Conservation (phyloP, 768 basidiomycete genomes). For the Hericium erinaceus region DNA sequence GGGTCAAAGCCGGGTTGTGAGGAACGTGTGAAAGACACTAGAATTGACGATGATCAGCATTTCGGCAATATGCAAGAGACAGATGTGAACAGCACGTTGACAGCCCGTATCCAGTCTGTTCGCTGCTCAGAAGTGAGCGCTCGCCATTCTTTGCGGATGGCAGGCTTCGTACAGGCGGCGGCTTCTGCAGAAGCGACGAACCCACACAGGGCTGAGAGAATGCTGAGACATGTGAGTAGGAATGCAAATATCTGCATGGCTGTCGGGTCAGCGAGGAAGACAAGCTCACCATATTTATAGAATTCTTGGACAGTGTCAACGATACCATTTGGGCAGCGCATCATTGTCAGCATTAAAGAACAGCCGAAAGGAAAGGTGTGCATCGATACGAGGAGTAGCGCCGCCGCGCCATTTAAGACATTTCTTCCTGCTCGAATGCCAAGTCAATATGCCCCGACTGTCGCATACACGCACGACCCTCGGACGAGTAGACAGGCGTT, state of each 20-base stretch:
- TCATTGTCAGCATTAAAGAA: neutral
- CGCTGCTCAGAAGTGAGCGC: constrained; percentile 8
- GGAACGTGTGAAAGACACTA: constrained; percentile 13
- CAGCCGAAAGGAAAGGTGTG: neutral
- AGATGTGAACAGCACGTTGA: constrained; percentile 10
- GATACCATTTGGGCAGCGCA: neutral
- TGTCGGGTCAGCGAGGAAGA: neutral
- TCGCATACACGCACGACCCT: no score
- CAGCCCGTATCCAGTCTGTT: constrained; percentile 17
- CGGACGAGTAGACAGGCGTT: no score
- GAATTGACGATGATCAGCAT: neutral
- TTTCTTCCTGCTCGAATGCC: no score
- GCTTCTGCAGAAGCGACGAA: neutral
- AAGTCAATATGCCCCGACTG: no score
- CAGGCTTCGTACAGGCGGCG: constrained; percentile 8
- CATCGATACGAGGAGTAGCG: no score
- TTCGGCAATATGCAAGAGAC: neutral
- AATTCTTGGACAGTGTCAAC: neutral
- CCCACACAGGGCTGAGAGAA: neutral
- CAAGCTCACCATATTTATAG: neutral
- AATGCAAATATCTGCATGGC: neutral
- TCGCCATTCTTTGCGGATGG: constrained; percentile 19
- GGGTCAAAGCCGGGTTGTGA: constrained; percentile 8
- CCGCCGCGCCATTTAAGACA: no score
- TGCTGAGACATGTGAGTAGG: neutral